Base-by-base conservation (phyloP, 2,329 filamentous ascomycete species). In the Aureobasidium melanogenum region DNA sequence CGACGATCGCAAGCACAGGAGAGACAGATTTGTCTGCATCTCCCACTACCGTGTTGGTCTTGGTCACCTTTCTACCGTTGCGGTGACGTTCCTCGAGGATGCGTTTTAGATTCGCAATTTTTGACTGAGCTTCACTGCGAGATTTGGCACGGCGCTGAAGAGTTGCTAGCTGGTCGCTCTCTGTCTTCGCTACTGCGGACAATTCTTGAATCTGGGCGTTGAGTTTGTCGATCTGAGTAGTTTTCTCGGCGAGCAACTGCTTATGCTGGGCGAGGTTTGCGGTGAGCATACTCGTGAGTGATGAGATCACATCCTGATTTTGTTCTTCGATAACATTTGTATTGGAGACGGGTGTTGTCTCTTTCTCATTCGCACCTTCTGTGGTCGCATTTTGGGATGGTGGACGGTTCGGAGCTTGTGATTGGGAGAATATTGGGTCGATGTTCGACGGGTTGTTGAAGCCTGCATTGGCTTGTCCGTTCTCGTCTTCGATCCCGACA, bases 121-220 rank as follows among this genome's bases (percentile, higher is more conserved):
- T 90, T 69, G 90, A 71, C 66, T 82, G 83, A 73, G 75, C 83
- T 77, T 78, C 91, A 73, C 76, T 85, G 76, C 81, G 76, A 74
- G 85, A 77, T 74, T 86, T 81, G 26, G 85, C 79, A 39, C 84
- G 84, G 5, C 82, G 79, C 63, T 88, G 87, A 12, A 95, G 77
- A 9, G 83, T 80, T 63, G 95, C 89, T 3, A 96, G 77, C 24
- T 81, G 83, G 61, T 87, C 86, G 60, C 89, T 85, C 60, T 92
- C 88, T 60, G 91, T 88, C 66, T 88, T 86, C 34, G 96, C 83
- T 64, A 89, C 84, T 22, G 87, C 82, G 1, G 91, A 94, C 1
- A 90, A 87, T 61, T 89, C 87, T 52, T 91, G 88, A 56, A 99
- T 86, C 28, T 88, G 86, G 44, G 84, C 79, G 73, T 97, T 93